A percentile compares a stretch with the other conserved stretches of the same genome.
phyloP scores from a whole-genome alignment of 208 protist genomes.

The Acanthamoeba lugdunensis region DNA sequence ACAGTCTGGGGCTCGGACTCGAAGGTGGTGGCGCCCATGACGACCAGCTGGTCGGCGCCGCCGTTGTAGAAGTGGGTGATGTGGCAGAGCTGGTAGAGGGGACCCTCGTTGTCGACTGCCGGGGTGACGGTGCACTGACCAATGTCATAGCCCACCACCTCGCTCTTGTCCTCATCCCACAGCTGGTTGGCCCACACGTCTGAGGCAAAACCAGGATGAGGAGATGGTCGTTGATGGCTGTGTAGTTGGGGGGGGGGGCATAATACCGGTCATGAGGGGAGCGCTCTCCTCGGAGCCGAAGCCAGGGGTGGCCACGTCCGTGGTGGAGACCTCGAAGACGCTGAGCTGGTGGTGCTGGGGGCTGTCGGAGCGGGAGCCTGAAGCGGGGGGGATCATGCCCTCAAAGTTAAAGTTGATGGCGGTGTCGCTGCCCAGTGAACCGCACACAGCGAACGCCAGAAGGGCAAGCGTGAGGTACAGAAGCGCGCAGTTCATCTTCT shows the following conservation, averaged over 20 bases:
- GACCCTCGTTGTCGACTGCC: constrained; percentile 13
- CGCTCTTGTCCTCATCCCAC: not conserved
- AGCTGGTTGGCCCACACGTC: constrained; percentile 33
- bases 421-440: not conserved
- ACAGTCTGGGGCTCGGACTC: constrained; percentile 5
- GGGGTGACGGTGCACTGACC: not conserved
- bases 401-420: constrained; percentile 49
- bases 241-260: not conserved
- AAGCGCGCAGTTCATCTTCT: constrained; percentile 43
- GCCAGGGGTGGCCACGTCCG: not conserved
- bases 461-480: not conserved
- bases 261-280: not conserved
- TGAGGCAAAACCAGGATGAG: not conserved
- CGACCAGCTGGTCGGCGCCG: constrained; percentile 9
- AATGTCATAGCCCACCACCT: not conserved
- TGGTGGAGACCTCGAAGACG: not conserved
- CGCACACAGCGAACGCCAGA: not conserved
- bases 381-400: constrained; percentile 5
- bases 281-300: not conserved
- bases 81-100: not conserved
- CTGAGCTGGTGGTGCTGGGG: not conserved
- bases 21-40: not conserved
- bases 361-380: not conserved
- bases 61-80: not conserved
- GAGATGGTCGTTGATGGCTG: too few relatives aligned